Conservation (phyloP, 257 asterid species). For the Solanum tarapatanum region DNA sequence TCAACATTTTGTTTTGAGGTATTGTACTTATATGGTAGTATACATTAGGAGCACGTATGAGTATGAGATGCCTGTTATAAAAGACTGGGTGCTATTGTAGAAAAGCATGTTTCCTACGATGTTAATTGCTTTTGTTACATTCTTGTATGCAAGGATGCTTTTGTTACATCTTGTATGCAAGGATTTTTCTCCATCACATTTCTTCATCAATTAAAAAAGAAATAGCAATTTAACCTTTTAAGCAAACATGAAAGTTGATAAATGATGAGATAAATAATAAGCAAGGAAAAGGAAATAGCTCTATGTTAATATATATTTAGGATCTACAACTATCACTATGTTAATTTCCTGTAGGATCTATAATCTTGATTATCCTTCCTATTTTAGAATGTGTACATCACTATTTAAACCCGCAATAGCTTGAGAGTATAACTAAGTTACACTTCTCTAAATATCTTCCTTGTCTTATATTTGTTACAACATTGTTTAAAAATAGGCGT, state of each 20-base stretch:
- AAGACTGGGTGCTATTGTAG: not conserved
- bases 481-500: slow-evolving; percentile 57
- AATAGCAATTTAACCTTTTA: not conserved
- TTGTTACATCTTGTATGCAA: not conserved
- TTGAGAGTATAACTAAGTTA: not conserved
- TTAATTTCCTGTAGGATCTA: not conserved
- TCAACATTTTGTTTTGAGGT: not conserved
- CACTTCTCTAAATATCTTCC: not conserved
- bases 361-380: not conserved
- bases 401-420: not conserved
- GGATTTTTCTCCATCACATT: not conserved
- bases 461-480: not conserved
- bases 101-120: not conserved
- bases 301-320: no score
- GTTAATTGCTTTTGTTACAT: not conserved
- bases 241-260: not conserved
- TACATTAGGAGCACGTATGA: not conserved
- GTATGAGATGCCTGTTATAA: not conserved
- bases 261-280: no score
- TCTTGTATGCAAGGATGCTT: not conserved
- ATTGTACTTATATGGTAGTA: not conserved
- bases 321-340: not conserved
- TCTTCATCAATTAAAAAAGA: not conserved
- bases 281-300: no score
- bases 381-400: not conserved